Percentiles rank a stretch among this genome's conserved stretches.
Conservation (phyloP, 1,284 basidiomycete genomes). For the Ganoderma lucidum region DNA sequence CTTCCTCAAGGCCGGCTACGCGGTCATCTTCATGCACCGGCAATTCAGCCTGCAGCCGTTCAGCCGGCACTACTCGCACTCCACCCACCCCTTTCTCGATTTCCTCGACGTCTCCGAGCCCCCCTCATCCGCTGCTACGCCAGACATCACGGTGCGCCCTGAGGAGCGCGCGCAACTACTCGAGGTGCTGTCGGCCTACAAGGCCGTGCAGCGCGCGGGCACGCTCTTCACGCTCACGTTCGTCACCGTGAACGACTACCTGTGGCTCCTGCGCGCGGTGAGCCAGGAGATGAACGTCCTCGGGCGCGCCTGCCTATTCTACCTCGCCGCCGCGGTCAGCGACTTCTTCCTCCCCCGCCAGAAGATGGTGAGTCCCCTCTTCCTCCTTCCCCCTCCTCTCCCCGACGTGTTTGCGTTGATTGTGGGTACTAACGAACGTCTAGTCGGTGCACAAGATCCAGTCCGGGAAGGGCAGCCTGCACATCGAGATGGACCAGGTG, state of each 20-base stretch:
- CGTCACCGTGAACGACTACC: slow-evolving; percentile 95
- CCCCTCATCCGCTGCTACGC: slow-evolving; percentile 32
- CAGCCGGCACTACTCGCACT: slow-evolving; percentile 96
- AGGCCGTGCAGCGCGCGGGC: slow-evolving; percentile 77
- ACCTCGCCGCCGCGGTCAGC: slow-evolving; percentile 96
- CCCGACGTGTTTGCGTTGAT: neutral
- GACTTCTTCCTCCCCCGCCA: slow-evolving; percentile 97
- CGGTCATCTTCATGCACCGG: slow-evolving; percentile 98
- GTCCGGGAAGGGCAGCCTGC: slow-evolving; percentile 90
- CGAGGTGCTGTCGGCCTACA: slow-evolving; percentile 83
- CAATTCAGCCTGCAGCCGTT: slow-evolving; percentile 98
- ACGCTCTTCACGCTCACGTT: slow-evolving; percentile 90
- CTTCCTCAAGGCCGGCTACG: slow-evolving; percentile 92
- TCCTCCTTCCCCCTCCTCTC: too few species aligned
- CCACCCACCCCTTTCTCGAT: slow-evolving; percentile 97
- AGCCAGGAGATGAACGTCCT: slow-evolving; percentile 76
- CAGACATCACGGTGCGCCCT: slow-evolving; percentile 71
- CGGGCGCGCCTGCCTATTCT: slow-evolving; percentile 86
- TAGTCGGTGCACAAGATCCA: slow-evolving; percentile 99
- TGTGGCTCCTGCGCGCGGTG: slow-evolving; percentile 90
- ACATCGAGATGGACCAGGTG: slow-evolving; percentile 98
- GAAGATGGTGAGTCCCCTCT: slow-evolving; percentile 71
- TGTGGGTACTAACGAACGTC: neutral
- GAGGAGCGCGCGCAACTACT: slow-evolving; percentile 73
- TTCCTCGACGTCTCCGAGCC: slow-evolving; percentile 80